Evolutionary conservation across 306 rosid genomes (phyloP), one percentile per base, ranked within the genome.

Genomic region (Vicia faba): DNA sequence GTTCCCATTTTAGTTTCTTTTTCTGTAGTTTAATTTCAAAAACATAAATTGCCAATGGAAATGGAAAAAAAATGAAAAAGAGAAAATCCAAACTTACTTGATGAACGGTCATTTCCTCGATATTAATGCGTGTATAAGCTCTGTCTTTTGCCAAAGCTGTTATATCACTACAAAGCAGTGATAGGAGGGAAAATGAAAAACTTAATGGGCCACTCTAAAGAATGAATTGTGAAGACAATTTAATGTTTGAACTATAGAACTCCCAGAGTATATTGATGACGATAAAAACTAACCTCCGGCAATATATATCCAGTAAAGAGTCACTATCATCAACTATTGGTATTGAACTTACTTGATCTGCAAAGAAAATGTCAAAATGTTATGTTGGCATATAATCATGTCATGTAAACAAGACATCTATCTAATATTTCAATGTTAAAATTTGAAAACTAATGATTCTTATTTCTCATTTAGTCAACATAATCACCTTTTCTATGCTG

Each of bases 111-210:
- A 95, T 88, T 73, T 88, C 99, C 65, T 95, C 96, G 41, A 95
- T 91, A 82, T 95, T 95, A 54, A 85, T 85, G 50, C 79, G 95
- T 45, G 97, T 83, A 75, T 95, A 95, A 54, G 90, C 90, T 75
- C 91, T 90, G 86, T 90, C 99, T 84, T 84, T 95, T 53, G 99
- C 99, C 88, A 95, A 86, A 64, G 99, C 96, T 61, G 97, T 95
- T 77, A 95, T 95, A 79, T 95, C 99, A 80, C 99, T 95, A 84
- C 51, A 75, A 72, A 69, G 59, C 28, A 66, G 39, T 44, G 38
- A 71, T 36, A 50, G 68, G 59, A 66, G 54, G 35, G 26, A 70
- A 68, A 57, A 61, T 67, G 58, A 79, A 75, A 68, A 70, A 68
- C 48, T 29, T 10, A 46, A 48, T 57, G 65, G 38, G 41, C 51